A percentile compares a stretch with the other conserved stretches of the same genome.
Evolutionary conservation across 1,284 basidiomycete genomes (phyloP).

Genomic region (Apiotrichum montevideense): DNA sequence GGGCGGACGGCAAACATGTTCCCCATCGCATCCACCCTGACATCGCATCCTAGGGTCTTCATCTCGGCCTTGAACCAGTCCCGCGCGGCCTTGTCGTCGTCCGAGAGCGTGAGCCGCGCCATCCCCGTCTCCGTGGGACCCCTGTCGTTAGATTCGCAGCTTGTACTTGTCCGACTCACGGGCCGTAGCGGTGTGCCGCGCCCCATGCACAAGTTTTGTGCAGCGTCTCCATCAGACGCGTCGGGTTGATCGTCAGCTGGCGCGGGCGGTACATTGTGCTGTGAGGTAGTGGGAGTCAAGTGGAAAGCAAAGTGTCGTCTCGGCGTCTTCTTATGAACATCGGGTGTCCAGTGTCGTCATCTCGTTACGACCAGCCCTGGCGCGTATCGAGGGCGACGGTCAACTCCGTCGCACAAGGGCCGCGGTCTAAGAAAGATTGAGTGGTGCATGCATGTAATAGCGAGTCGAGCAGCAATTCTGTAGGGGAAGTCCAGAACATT

Average conservation of each 20-base stretch:
- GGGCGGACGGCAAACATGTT: constrained; percentile 36
- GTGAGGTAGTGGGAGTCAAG: too few species aligned
- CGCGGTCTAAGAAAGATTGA: too few species aligned
- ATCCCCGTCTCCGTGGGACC: constrained; percentile 14
- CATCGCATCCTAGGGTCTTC: constrained; percentile 28
- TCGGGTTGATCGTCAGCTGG: constrained; percentile 16
- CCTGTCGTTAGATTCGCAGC: neutral
- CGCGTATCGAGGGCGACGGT: too few species aligned
- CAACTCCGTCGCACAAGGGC: too few species aligned
- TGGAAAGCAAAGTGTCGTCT: too few species aligned
- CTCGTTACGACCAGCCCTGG: too few species aligned
- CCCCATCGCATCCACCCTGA: constrained; percentile 35
- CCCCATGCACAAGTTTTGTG: constrained; percentile 32
- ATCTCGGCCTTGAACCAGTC: constrained; percentile 34
- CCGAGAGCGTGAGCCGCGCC: constrained; percentile 27
- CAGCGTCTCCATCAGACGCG: constrained; percentile 27
- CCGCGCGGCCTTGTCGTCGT: constrained; percentile 32
- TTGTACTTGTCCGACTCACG: neutral
- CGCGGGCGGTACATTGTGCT: constrained; percentile 4
- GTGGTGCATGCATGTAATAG: too few species aligned
- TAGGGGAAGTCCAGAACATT: too few species aligned
- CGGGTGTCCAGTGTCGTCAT: too few species aligned
- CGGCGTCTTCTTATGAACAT: too few species aligned
- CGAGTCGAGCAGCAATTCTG: too few species aligned
- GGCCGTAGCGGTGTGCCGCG: constrained; percentile 1